A percentile compares a stretch with the other conserved stretches of the same genome.
Conservation (phyloP, 83 land plant species). For the Picea mariana region DNA sequence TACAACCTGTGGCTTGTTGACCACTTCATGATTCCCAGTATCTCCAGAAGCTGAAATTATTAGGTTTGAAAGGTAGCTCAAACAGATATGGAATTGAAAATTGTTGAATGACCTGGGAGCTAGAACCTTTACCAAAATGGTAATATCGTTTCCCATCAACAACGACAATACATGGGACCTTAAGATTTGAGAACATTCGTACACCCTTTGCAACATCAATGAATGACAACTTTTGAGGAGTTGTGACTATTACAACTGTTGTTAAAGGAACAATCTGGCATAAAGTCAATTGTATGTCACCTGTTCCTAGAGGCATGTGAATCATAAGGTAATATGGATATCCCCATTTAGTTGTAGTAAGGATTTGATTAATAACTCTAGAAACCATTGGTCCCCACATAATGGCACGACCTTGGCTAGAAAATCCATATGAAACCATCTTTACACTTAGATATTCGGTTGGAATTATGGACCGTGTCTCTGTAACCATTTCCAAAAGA, state of each 20-base stretch:
- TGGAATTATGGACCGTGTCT: too few relatives aligned
- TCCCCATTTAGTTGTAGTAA: slow-evolving; percentile 53
- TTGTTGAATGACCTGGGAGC: slow-evolving; percentile 90
- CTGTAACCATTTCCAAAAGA: too few relatives aligned
- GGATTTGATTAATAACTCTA: too few relatives aligned
- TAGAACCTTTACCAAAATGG: slow-evolving; percentile 96
- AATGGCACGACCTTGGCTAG: too few relatives aligned
- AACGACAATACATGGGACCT: slow-evolving; percentile 96
- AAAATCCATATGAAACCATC: too few relatives aligned
- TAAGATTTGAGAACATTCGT: slow-evolving; percentile 96
- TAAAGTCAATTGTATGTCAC: slow-evolving; percentile 93
- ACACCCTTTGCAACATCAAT: slow-evolving; percentile 99
- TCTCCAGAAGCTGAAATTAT: slow-evolving; percentile 96
- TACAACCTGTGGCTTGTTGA: slow-evolving; percentile 72
- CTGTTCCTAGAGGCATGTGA: slow-evolving; percentile 99
- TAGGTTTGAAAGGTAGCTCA: slow-evolving; percentile 92
- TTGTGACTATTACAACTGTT: slow-evolving; percentile 97
- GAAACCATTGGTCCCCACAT: too few relatives aligned
- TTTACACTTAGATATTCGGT: too few relatives aligned
- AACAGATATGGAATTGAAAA: slow-evolving; percentile 94
- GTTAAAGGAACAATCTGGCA: slow-evolving; percentile 99
- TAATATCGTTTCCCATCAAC: slow-evolving; percentile 94
- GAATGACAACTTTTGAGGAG: slow-evolving; percentile 97
- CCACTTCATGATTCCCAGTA: slow-evolving; percentile 55
- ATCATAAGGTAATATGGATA: slow-evolving; percentile 91